These are phyloP conservation scores for Udeniomyces megalosporus DNA, from an alignment of 768 basidiomycete genomes.

Conservation along the genomic window DNA sequence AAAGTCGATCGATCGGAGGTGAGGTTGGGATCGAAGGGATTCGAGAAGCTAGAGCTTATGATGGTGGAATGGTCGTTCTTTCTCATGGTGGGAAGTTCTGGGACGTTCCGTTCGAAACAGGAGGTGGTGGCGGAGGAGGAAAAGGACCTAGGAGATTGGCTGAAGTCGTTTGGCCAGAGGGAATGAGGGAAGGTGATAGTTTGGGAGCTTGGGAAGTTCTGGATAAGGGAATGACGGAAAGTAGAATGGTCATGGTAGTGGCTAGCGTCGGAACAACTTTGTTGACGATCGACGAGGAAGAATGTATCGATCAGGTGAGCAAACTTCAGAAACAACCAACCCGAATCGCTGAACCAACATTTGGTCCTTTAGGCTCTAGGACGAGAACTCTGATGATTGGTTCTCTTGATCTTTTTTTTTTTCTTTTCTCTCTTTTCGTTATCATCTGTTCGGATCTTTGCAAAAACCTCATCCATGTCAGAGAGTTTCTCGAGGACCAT, in stretches of 20 bases:
- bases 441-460: no score
- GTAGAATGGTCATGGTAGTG: constrained; percentile 76
- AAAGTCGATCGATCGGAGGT: constrained; percentile 29
- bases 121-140: constrained; percentile 62
- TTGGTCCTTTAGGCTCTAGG: no score
- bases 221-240: constrained; percentile 24
- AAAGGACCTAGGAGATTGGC: constrained; percentile 44
- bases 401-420: not conserved
- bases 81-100: constrained; percentile 57
- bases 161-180: constrained; percentile 46
- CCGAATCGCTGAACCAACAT: no score
- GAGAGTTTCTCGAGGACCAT: constrained; percentile 72
- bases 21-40: constrained; percentile 40
- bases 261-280: constrained; percentile 68
- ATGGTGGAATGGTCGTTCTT: constrained; percentile 70
- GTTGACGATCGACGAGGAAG: constrained; percentile 71
- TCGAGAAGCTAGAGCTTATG: constrained; percentile 69
- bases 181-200: constrained; percentile 33
- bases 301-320: constrained; percentile 54
- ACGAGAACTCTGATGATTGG: no score
- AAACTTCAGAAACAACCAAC: no score
- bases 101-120: constrained; percentile 39
- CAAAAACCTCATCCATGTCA: constrained; percentile 24
- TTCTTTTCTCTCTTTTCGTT: no score
- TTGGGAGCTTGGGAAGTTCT: not conserved